Percentiles rank a stretch among this genome's conserved stretches.
Conservation (phyloP, 768 basidiomycete species). For the Roridomyces roridus region DNA sequence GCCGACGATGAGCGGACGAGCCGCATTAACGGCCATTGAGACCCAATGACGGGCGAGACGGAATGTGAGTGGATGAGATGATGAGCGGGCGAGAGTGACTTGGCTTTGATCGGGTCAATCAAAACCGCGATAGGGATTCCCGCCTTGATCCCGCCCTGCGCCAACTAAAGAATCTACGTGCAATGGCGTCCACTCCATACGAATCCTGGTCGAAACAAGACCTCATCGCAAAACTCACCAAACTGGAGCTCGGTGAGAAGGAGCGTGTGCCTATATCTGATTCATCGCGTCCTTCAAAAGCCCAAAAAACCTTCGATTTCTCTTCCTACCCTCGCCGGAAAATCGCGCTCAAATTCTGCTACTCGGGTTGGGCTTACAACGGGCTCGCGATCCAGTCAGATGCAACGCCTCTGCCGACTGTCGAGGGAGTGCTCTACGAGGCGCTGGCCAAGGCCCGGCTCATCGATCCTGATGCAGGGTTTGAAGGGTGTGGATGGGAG, state of each 20-base stretch:
- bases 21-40: too few species aligned
- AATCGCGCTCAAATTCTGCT: conserved; percentile 93
- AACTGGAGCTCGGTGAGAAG: conserved; percentile 51
- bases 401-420: conserved; percentile 81
- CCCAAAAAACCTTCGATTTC: conserved; percentile 59
- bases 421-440: conserved; percentile 85
- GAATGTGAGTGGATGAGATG: too few species aligned
- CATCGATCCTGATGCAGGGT: conserved; percentile 73
- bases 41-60: too few species aligned
- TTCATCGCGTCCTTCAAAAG: conserved; percentile 32
- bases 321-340: conserved; percentile 77
- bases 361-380: conserved; percentile 90
- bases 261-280: conserved; percentile 30
- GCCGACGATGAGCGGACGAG: conserved; percentile 16
- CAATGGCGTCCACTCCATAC: conserved; percentile 43
- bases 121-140: too few species aligned
- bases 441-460: conserved; percentile 81
- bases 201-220: conserved; percentile 69
- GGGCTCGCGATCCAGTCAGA: conserved; percentile 85
- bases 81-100: too few species aligned
- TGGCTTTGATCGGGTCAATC: too few species aligned
- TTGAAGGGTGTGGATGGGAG: conserved; percentile 90
- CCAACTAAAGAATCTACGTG: conserved; percentile 14
- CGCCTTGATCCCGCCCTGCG: too few species aligned
- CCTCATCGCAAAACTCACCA: conserved; percentile 67